Evolutionary conservation across 179 eudicot genomes (phyloP), one percentile per base, ranked within the genome.

Genomic region (Pouteria campechiana): DNA sequence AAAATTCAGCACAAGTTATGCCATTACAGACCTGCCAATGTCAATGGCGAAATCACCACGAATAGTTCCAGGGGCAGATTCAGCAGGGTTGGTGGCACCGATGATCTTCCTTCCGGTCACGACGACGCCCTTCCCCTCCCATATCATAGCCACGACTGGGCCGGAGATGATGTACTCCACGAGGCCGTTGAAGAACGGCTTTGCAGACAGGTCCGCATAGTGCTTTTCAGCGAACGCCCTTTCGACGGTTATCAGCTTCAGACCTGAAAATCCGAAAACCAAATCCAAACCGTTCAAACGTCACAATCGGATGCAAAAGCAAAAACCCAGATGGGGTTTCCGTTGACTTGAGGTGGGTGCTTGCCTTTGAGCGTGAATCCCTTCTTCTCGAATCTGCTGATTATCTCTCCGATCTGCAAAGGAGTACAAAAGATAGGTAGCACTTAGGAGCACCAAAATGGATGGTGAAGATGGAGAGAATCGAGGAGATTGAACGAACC

Each of bases 1-100:
- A 19, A 44, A 23, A 12, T 12, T 5, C 48, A 44, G 17, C 22
- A 3, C 8, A 31, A 33, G 21, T 21, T 46, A 74, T n/a, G n/a
- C n/a, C n/a, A n/a, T n/a, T n/a, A n/a, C n/a, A n/a, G n/a, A n/a
- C 97, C 97, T 74, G 79, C 98, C 97, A 44, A 90, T 79, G 55
- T 81, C 95, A 20, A 90, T 65, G 37, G 98, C 98, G 17, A 60
- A 86, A 60, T 90, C 97, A 12, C 95, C 98, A 59, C 98, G 98
- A 67, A 90, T 90, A 39, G 98, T 90, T 10, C 98, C 95, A 7
- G 98, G 95, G 48, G 82, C 95, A 11, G 98, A 90, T 13, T 80
- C 90, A 19, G 81, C 60, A 17, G 98, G 98, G 79, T 90, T 90
- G 38, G 98, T 90, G 29, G 95, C 98, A 37, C 98, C 98, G 35